Base-by-base conservation (phyloP, 495 filamentous ascomycete species). In the Hypoxylon crocopeplum region DNA sequence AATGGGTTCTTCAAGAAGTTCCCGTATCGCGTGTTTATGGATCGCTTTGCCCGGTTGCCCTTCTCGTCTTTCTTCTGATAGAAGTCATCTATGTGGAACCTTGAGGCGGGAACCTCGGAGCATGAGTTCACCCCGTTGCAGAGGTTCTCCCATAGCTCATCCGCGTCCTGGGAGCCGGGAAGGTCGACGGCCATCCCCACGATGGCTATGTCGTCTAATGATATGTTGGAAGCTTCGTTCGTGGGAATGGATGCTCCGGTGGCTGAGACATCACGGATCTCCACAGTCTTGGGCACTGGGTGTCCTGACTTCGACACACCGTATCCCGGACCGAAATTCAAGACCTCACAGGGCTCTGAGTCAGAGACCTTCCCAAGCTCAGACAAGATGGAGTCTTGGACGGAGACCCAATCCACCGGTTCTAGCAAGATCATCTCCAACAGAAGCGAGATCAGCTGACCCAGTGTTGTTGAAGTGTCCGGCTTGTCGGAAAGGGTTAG, bases 1-100 rank as follows among this genome's bases (percentile, higher is more conserved):
- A 52, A 58, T 1, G 54, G 47, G 21, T 59, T 53, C 17, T 40
- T 22, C 8, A 59, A 7, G 32, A 64, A 64, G 22, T 53, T 60
- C 1, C 39, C 48, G 16, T 46, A 56, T 8, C 41, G 29, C 1
- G 41, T 45, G 7, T 32, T 32, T 5, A 54, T 45, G 1, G 39
- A 54, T 5, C 50, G 39, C 15, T 34, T 54, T 5, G 50, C 50
- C 22, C 33, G 21, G 27, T 33, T 34, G 1, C 50, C 50, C 7
- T 54, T 36, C 27, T 34, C n/a, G n/a, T n/a, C n/a, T n/a, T n/a
- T n/a, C n/a, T n/a, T n/a, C n/a, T n/a, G n/a, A n/a, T n/a, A n/a
- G n/a, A n/a, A n/a, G n/a, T n/a, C n/a, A n/a, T n/a, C n/a, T n/a
- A n/a, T n/a, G n/a, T 54, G 11, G 22, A 54, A 44, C 34, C 39